Base-by-base conservation (phyloP, 192 early-diverging fungal species). In the Globomyces pollinis-pini region DNA sequence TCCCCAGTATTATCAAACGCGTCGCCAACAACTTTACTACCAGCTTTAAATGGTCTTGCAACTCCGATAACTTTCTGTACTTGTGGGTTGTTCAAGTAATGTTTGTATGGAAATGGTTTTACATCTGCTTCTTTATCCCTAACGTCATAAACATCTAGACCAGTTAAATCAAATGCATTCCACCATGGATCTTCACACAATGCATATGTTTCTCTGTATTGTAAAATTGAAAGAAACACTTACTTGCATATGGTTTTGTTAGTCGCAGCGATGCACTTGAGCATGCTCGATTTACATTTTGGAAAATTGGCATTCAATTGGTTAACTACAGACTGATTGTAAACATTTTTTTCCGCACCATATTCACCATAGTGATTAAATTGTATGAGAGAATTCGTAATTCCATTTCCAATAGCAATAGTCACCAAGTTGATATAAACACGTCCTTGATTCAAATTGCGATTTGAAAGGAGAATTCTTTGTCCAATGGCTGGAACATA, bases 141-240 rank as follows among this genome's bases (percentile, higher is more conserved):
- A 28, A 98, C 84, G 70, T 98, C 95, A 74, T 98, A 98, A 41
- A 87, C 86, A 72, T 96, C 95, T 64, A 80, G 72, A 15, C 86
- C 86, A 5, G 88, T 78, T 51, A 72, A 65, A 57, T 86, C 78
- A 66, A 82, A 90, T 1, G 84, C 77, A 73, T n/a, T n/a, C n/a
- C n/a, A n/a, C n/a, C n/a, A n/a, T n/a, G n/a, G n/a, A n/a, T n/a
- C n/a, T n/a, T n/a, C n/a, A n/a, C n/a, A n/a, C n/a, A n/a, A n/a
- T n/a, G n/a, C n/a, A n/a, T n/a, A n/a, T n/a, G n/a, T n/a, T n/a
- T n/a, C n/a, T n/a, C n/a, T n/a, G n/a, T n/a, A n/a, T n/a, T n/a
- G n/a, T n/a, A n/a, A n/a, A n/a, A n/a, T n/a, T n/a, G n/a, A n/a
- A n/a, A n/a, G n/a, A n/a, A n/a, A n/a, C 38, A 39, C 38, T 39